Percentiles rank a stretch among this genome's conserved stretches.
Conservation (phyloP, 305 asterid species). For the Euphrasia arctica region DNA sequence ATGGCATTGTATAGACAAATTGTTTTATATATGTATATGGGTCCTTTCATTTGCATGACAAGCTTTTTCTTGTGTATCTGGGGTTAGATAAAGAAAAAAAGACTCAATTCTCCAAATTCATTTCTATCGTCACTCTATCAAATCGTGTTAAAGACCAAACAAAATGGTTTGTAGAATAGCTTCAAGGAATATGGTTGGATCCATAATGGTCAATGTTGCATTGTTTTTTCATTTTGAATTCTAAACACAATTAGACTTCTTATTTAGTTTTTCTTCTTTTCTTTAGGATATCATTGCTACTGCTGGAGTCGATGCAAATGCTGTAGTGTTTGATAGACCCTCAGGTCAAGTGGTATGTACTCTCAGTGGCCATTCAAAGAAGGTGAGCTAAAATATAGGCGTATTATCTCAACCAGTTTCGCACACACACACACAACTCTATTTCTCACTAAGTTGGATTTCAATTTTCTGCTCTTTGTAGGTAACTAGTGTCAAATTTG, state of each 20-base stretch:
- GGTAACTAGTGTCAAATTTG: conserved; percentile 94
- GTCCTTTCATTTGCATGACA: too few relatives aligned
- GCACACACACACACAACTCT: not conserved
- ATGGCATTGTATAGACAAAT: too few relatives aligned
- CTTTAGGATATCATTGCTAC: conserved; percentile 89
- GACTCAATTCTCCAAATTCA: too few relatives aligned
- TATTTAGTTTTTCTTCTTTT: not conserved
- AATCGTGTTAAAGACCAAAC: too few relatives aligned
- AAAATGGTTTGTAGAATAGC: too few relatives aligned
- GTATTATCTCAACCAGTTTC: not conserved
- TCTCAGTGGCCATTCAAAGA: conserved; percentile 92
- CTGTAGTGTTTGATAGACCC: conserved; percentile 77
- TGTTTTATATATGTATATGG: too few relatives aligned
- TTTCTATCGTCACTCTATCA: too few relatives aligned
- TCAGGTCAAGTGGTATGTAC: conserved; percentile 89
- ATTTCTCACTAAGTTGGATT: conserved; percentile 18
- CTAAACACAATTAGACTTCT: conserved; percentile 8
- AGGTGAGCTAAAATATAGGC: conserved; percentile 43
- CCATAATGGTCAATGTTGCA: too few relatives aligned
- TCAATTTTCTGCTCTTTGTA: conserved; percentile 29
- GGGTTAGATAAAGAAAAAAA: too few relatives aligned
- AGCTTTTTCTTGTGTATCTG: too few relatives aligned
- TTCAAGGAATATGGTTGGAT: too few relatives aligned
- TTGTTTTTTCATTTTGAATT: too few relatives aligned
- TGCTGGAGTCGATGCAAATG: conserved; percentile 89